Percentiles rank a stretch among this genome's conserved stretches.
These are phyloP conservation scores for Cornus suecica DNA, from an alignment of 148 eudicot species.

Conservation along the genomic window DNA sequence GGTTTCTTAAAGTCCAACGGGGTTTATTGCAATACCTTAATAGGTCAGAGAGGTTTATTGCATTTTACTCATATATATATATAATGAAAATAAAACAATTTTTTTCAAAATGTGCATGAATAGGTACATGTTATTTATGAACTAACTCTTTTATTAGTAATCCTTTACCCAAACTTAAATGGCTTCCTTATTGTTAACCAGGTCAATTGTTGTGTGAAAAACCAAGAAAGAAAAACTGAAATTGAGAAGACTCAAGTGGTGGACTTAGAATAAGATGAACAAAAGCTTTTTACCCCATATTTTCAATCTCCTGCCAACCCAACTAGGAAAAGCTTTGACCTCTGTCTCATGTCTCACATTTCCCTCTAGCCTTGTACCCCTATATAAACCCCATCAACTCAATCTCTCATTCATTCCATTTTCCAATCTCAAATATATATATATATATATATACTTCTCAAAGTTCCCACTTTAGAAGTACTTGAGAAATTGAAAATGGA, in stretches of 20 bases:
- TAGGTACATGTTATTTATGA: too few species aligned
- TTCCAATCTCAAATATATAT: neutral
- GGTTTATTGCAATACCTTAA: too few species aligned
- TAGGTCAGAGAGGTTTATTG: too few species aligned
- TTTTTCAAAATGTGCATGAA: too few species aligned
- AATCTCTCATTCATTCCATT: neutral
- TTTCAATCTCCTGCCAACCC: conserved; percentile 13
- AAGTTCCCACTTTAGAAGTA: neutral
- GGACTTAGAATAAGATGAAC: neutral
- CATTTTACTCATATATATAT: too few species aligned
- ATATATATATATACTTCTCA: neutral
- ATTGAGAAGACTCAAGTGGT: neutral
- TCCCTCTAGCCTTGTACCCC: neutral
- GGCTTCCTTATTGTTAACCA: too few species aligned
- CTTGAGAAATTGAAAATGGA: conserved; percentile 20
- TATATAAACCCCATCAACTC: conserved; percentile 12
- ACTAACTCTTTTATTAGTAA: too few species aligned
- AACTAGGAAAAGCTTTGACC: conserved; percentile 5
- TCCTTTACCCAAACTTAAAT: too few species aligned
- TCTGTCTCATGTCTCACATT: neutral
- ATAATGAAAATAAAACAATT: too few species aligned
- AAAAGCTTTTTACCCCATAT: neutral
- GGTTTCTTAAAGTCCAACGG: too few species aligned
- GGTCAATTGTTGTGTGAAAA: too few species aligned
- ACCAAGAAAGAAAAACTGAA: neutral